These are phyloP conservation scores for Syncephalis fuscata DNA, from an alignment of 371 early-diverging fungal genomes.

Conservation along the genomic window DNA sequence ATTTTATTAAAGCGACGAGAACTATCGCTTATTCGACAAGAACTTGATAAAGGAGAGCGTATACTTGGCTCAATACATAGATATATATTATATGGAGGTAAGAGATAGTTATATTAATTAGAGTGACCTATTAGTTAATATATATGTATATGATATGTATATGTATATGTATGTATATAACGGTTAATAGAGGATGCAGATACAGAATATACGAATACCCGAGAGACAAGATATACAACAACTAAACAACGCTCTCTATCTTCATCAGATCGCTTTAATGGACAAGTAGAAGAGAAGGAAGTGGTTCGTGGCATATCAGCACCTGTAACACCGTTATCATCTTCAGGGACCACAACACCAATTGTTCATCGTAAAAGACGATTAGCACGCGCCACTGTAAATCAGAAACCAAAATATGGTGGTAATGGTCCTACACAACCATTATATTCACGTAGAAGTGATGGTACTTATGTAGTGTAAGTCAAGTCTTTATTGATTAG, in stretches of 20 bases:
- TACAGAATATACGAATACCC: too few species aligned
- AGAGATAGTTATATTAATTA: background rate
- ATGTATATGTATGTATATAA: background rate
- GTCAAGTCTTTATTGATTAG: too few species aligned
- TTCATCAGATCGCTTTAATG: too few species aligned
- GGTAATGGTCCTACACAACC: slow-evolving; percentile 4
- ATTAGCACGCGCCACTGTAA: background rate
- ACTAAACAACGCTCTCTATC: too few species aligned
- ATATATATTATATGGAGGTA: slow-evolving; percentile 3
- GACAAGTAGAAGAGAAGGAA: too few species aligned
- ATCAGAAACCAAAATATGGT: slow-evolving; percentile 3
- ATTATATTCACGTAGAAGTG: slow-evolving; percentile 30
- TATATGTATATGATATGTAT: too few species aligned
- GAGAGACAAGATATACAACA: too few species aligned
- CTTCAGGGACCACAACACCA: too few species aligned
- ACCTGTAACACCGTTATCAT: too few species aligned
- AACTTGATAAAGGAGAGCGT: slow-evolving; percentile 4
- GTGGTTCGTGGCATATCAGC: too few species aligned
- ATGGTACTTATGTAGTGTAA: slow-evolving; percentile 41
- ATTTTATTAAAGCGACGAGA: slow-evolving; percentile 6
- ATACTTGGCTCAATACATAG: slow-evolving; percentile 1
- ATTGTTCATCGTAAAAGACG: too few species aligned
- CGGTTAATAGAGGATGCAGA: slow-evolving; percentile 2
- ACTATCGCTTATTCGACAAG: slow-evolving; percentile 2
- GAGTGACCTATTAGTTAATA: background rate